Evolutionary conservation across 352 stramenopile species (phyloP).

Genomic region (Phytopythium delawarense): DNA sequence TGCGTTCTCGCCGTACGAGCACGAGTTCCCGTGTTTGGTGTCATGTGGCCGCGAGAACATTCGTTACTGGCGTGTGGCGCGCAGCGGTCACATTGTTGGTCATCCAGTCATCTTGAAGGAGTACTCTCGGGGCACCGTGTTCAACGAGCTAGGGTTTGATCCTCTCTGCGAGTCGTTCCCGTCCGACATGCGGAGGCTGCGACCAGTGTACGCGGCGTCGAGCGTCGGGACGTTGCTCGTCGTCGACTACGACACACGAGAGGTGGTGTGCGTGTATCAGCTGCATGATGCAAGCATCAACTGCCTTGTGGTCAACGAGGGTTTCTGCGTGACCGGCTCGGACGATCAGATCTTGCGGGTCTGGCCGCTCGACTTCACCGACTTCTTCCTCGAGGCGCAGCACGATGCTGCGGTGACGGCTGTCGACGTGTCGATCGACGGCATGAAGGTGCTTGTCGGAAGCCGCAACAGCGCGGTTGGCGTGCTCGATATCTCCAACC

Average conservation of each 20-base stretch:
- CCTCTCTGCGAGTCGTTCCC: slow-evolving; percentile 48
- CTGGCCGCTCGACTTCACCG: slow-evolving; percentile 90
- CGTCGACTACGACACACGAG: slow-evolving; percentile 77
- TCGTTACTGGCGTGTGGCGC: slow-evolving; percentile 85
- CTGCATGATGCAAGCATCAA: slow-evolving; percentile 86
- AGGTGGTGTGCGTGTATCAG: slow-evolving; percentile 88
- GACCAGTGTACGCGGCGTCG: slow-evolving; percentile 76
- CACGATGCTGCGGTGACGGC: slow-evolving; percentile 68
- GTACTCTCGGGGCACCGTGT: slow-evolving; percentile 81
- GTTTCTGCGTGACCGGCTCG: slow-evolving; percentile 87
- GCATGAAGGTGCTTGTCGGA: slow-evolving; percentile 74
- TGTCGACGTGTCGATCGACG: slow-evolving; percentile 72
- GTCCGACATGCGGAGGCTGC: slow-evolving; percentile 43
- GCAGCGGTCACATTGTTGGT: slow-evolving; percentile 54
- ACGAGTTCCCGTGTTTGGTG: slow-evolving; percentile 51
- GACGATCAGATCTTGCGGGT: slow-evolving; percentile 87
- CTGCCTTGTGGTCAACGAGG: slow-evolving; percentile 82
- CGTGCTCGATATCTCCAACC: slow-evolving; percentile 77
- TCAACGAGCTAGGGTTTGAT: slow-evolving; percentile 87
- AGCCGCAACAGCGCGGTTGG: slow-evolving; percentile 75
- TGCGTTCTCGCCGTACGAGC: slow-evolving; percentile 84
- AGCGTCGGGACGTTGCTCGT: slow-evolving; percentile 72
- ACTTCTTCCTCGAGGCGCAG: slow-evolving; percentile 90
- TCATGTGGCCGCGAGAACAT: slow-evolving; percentile 90
- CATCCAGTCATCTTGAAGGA: slow-evolving; percentile 87